Evolutionary conservation across 768 basidiomycete species (phyloP).

Genomic region (Tephrocybe sp.): DNA sequence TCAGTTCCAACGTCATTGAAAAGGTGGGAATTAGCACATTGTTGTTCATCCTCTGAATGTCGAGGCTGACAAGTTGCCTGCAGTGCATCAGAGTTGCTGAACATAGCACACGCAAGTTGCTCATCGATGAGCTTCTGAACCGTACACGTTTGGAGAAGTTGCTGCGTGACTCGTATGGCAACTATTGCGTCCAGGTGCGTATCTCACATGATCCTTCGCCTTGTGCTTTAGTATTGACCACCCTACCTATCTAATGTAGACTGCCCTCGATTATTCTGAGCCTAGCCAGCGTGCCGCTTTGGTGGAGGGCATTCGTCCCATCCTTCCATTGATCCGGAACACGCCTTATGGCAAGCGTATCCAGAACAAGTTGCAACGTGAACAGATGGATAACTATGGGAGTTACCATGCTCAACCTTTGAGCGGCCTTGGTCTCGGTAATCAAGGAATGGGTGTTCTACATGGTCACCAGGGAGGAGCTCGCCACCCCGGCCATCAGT

Average conservation of each 20-base stretch:
- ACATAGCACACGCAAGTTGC: constrained; percentile 87
- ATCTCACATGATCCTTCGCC: neutral
- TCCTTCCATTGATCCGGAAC: constrained; percentile 96
- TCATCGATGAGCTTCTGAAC: constrained; percentile 94
- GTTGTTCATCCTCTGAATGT: neutral
- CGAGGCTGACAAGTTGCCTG: constrained; percentile 1
- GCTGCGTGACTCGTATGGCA: constrained; percentile 93
- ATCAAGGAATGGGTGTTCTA: constrained; percentile 49
- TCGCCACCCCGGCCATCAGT: constrained; percentile 53
- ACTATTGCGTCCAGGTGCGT: constrained; percentile 88
- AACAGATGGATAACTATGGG: constrained; percentile 73
- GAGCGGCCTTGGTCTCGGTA: constrained; percentile 55
- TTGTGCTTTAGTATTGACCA: constrained; percentile 6
- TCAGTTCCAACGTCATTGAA: constrained; percentile 98
- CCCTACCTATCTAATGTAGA: constrained; percentile 43
- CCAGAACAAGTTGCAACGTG: constrained; percentile 96
- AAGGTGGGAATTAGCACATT: constrained; percentile 49
- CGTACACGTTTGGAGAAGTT: constrained; percentile 94
- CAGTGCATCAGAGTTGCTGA: constrained; percentile 93
- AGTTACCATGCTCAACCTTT: constrained; percentile 62
- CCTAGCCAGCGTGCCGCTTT: constrained; percentile 88
- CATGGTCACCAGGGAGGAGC: constrained; percentile 30
- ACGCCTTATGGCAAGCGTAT: constrained; percentile 99
- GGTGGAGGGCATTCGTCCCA: constrained; percentile 97
- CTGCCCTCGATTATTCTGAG: constrained; percentile 96